Base-by-base conservation (phyloP, 306 rosid genomes). In the Inga laurina region DNA sequence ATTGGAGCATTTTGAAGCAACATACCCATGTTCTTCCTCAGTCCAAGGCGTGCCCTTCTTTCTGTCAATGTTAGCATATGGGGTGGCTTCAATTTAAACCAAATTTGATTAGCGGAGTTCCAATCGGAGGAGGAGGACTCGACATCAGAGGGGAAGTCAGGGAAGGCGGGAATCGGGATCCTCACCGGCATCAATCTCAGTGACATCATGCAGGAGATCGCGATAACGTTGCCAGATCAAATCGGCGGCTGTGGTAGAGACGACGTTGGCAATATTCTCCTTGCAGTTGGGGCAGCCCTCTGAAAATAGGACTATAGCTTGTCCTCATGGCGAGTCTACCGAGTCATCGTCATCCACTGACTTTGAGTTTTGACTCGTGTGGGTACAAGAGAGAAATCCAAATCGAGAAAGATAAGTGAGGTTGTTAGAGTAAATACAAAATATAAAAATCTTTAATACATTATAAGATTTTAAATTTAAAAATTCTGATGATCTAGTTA, bases 31-130 rank as follows among this genome's bases (percentile, higher is more conserved):
- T 52, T 95, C 98, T 62, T 91, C 91, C 83, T 91, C 97, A 30
- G 91, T 92, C 98, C 98, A 95, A 0, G 98, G 95, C 4, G 94
- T 93, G 0, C 98, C 98, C 54, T 91, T 95, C 90, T 95, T 95
- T 84, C 98, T 90, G 16, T 95, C 98, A 32, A 81, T 77, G 0
- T 95, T 97, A 6, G 80, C 49, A 2, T 68, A 75, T 39, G 90
- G 5, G 79, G 10, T 27, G 81, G 10, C 27, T 86, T 91, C 3
- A 88, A 81, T 21, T 88, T 92, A 22, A 93, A 93, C 5, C 93
- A 91, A 78, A 96, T 96, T 86, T 91, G 94, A 77, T 86, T 84
- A 3, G 90, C 74, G 13, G 92, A 74, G 77, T 91, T 97, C 97
- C 93, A 93, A 13, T 82, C 62, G 3, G 85, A 34, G 43, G 66